Evolutionary conservation across 2,329 filamentous ascomycete genomes (phyloP).

Genomic region (Acrocalymma vagum): DNA sequence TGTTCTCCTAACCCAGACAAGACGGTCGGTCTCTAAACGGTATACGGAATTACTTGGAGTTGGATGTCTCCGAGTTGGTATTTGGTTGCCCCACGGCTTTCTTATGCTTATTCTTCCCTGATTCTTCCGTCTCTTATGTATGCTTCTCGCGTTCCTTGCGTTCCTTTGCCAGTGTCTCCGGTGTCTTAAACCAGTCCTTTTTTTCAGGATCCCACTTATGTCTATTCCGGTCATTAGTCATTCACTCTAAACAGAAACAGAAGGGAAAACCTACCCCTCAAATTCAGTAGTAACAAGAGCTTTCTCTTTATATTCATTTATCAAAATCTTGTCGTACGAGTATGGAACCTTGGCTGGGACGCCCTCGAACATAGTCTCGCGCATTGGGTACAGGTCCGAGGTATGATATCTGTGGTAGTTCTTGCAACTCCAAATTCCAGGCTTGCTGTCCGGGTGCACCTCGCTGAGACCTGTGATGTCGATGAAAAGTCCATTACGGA

Average conservation of each 20-base stretch:
- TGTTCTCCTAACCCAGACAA: constrained; percentile 6
- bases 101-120: constrained; percentile 9
- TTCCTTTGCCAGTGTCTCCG: constrained; percentile 21
- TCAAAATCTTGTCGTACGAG: constrained; percentile 70
- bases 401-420: constrained; percentile 77
- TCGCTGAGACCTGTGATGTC: constrained; percentile 82
- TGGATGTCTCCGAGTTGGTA: too few relatives aligned
- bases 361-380: constrained; percentile 78
- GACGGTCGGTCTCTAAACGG: too few relatives aligned
- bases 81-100: constrained; percentile 20
- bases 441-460: constrained; percentile 65
- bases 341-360: constrained; percentile 75
- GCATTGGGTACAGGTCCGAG: constrained; percentile 78
- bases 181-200: constrained; percentile 66
- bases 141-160: constrained; percentile 21
- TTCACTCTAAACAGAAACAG: background rate
- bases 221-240: constrained; percentile 47
- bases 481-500: constrained; percentile 78
- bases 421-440: constrained; percentile 80
- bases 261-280: constrained; percentile 61
- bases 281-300: constrained; percentile 68
- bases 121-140: constrained; percentile 18
- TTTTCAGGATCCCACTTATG: constrained; percentile 67
- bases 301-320: constrained; percentile 71
- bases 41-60: too few relatives aligned